A percentile compares a stretch with the other conserved stretches of the same genome.
Conservation (phyloP, 352 stramenopile species). For the Globisporangium iwayamae region DNA sequence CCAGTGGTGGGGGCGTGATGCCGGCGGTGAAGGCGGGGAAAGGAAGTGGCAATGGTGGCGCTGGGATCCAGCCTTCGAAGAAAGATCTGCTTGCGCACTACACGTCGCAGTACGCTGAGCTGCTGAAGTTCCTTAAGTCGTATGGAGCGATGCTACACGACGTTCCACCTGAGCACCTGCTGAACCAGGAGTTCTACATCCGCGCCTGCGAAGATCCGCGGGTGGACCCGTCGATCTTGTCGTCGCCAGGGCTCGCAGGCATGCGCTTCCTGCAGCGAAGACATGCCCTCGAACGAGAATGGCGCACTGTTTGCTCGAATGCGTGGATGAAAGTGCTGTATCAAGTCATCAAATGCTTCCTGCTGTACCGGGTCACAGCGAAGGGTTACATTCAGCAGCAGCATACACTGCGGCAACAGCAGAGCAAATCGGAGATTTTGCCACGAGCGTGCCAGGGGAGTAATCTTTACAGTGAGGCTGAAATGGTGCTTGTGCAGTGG, state of each 20-base stretch:
- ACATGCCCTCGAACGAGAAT: conserved; percentile 54
- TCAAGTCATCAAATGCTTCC: conserved; percentile 92
- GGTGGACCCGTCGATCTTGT: conserved; percentile 43
- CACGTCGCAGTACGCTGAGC: conserved; percentile 72
- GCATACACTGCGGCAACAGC: conserved; percentile 5
- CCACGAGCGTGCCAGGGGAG: conserved; percentile 51
- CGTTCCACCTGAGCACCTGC: conserved; percentile 73
- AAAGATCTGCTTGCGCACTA: conserved; percentile 57
- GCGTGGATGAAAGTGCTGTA: conserved; percentile 89
- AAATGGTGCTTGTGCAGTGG: conserved; percentile 92
- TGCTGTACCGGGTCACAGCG: conserved; percentile 86
- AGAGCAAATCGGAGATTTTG: conserved; percentile 21
- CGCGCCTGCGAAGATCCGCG: conserved; percentile 66
- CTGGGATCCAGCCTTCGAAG: conserved; percentile 28
- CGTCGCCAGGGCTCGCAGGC: conserved; percentile 25
- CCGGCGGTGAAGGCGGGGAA: conserved; percentile 21
- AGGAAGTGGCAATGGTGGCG: conserved; percentile 2
- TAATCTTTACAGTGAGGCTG: conserved; percentile 91
- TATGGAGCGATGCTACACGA: conserved; percentile 91
- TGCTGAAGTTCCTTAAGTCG: conserved; percentile 90
- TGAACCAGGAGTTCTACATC: conserved; percentile 81
- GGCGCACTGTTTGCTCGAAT: conserved; percentile 32
- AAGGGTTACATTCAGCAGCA: conserved; percentile 66
- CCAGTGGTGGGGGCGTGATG: conserved; percentile 35
- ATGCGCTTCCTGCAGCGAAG: conserved; percentile 60